Conservation (phyloP, 768 basidiomycete genomes). For the Suillus weaverae region DNA sequence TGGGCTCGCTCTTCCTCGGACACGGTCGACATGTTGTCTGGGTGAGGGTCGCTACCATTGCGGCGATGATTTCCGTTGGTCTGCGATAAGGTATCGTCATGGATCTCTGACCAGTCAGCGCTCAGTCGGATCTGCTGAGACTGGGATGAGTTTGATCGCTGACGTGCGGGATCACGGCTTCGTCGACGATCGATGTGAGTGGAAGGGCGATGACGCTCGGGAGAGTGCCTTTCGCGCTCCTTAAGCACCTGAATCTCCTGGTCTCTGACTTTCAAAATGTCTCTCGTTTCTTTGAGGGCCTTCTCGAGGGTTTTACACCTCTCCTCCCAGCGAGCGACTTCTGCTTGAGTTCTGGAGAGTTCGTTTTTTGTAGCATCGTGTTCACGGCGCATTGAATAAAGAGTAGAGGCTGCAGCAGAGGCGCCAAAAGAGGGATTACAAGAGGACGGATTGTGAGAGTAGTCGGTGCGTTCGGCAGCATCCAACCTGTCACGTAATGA, state of each 20-base stretch:
- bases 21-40: conserved; percentile 31
- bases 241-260: conserved; percentile 58
- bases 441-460: conserved; percentile 32
- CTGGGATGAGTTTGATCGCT: conserved; percentile 31
- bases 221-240: conserved; percentile 34
- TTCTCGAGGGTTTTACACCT: conserved; percentile 62
- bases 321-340: conserved; percentile 59
- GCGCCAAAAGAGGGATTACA: conserved; percentile 32
- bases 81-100: conserved; percentile 20
- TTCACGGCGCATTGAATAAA: conserved; percentile 49
- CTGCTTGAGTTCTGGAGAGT: conserved; percentile 52
- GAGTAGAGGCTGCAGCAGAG: conserved; percentile 44
- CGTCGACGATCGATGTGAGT: conserved; percentile 28
- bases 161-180: conserved; percentile 28
- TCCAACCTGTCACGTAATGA: conserved; percentile 45
- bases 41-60: conserved; percentile 10
- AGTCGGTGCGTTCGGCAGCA: conserved; percentile 36
- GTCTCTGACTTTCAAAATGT: conserved; percentile 57
- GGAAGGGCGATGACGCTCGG: conserved; percentile 23
- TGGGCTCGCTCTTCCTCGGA: conserved; percentile 59
- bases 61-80: conserved; percentile 16
- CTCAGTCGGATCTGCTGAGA: conserved; percentile 33
- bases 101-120: conserved; percentile 33
- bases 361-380: conserved; percentile 56
- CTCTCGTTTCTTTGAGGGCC: conserved; percentile 62